These are phyloP conservation scores for Fereydounia khargensis DNA, from an alignment of 1,284 basidiomycete species.

Conservation along the genomic window DNA sequence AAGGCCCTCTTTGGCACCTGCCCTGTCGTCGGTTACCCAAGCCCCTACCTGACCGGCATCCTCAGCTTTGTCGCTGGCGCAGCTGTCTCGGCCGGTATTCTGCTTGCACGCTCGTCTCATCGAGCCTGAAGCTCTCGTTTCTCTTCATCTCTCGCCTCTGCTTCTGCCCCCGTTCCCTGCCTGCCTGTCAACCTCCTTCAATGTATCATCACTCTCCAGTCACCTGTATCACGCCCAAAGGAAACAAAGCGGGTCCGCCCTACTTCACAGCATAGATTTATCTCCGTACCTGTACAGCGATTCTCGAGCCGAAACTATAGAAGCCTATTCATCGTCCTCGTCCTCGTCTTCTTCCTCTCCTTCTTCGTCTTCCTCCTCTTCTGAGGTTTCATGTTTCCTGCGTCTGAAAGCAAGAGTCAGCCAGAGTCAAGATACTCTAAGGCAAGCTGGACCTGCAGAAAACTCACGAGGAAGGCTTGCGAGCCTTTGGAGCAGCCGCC, in stretches of 20 bases:
- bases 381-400: too few relatives aligned
- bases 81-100: slow-evolving; percentile 16
- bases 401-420: too few relatives aligned
- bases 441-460: too few relatives aligned
- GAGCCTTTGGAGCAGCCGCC: too few relatives aligned
- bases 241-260: too few relatives aligned
- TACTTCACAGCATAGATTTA: too few relatives aligned
- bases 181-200: neutral
- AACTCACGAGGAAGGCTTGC: too few relatives aligned
- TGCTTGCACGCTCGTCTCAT: slow-evolving; percentile 11
- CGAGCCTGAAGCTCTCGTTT: slow-evolving; percentile 5
- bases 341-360: slow-evolving; percentile 17
- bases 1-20: slow-evolving; percentile 38
- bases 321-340: slow-evolving; percentile 14
- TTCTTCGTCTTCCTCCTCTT: slow-evolving; percentile 10
- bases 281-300: too few relatives aligned
- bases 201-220: too few relatives aligned
- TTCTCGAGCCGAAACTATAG: neutral
- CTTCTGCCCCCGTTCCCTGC: too few relatives aligned
- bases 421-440: too few relatives aligned
- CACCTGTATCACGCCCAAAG: too few relatives aligned
- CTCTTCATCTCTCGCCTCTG: slow-evolving; percentile 1
- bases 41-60: slow-evolving; percentile 39
- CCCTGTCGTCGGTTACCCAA: slow-evolving; percentile 43
- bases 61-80: slow-evolving; percentile 21